phyloP scores from a whole-genome alignment of 177 flowering plant species.

The Telopea speciosissima region DNA sequence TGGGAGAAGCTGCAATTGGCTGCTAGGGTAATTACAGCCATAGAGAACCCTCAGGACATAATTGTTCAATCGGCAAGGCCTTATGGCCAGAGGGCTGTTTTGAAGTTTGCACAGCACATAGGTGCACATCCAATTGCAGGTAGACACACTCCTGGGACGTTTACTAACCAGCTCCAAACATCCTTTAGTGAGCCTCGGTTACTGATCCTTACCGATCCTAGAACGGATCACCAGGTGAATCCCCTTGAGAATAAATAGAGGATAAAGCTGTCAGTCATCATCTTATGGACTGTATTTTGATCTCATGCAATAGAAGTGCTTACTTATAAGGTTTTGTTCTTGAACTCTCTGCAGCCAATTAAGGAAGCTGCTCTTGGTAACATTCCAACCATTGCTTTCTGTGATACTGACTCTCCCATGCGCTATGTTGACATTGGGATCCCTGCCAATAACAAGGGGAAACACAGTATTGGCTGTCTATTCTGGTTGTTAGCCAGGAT shows the following conservation, averaged over 20 bases:
- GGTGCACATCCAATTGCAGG: constrained; percentile 89
- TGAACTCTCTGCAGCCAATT: constrained; percentile 52
- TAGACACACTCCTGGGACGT: constrained; percentile 92
- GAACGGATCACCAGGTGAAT: constrained; percentile 88
- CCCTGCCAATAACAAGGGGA: constrained; percentile 91
- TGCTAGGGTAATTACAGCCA: constrained; percentile 78
- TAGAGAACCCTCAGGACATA: constrained; percentile 83
- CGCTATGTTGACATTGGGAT: constrained; percentile 77
- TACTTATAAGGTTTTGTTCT: not conserved
- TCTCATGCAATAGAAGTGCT: not conserved
- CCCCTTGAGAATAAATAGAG: not conserved
- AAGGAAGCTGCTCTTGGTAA: constrained; percentile 83
- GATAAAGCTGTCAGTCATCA: not conserved
- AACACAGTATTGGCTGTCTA: constrained; percentile 79
- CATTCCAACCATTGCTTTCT: constrained; percentile 86
- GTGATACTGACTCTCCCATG: constrained; percentile 89
- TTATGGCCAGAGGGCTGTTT: constrained; percentile 87
- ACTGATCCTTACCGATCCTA: constrained; percentile 78
- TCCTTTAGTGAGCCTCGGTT: constrained; percentile 84
- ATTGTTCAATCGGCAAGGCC: constrained; percentile 94
- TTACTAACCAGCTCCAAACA: constrained; percentile 88
- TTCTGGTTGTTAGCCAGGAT: constrained; percentile 82
- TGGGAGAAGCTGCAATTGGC: constrained; percentile 89
- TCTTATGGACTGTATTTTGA: not conserved
- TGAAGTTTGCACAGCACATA: constrained; percentile 87